Evolutionary conservation across 1,284 basidiomycete species (phyloP), one percentile per base, ranked within the genome.

Genomic region (Pascua sp.): DNA sequence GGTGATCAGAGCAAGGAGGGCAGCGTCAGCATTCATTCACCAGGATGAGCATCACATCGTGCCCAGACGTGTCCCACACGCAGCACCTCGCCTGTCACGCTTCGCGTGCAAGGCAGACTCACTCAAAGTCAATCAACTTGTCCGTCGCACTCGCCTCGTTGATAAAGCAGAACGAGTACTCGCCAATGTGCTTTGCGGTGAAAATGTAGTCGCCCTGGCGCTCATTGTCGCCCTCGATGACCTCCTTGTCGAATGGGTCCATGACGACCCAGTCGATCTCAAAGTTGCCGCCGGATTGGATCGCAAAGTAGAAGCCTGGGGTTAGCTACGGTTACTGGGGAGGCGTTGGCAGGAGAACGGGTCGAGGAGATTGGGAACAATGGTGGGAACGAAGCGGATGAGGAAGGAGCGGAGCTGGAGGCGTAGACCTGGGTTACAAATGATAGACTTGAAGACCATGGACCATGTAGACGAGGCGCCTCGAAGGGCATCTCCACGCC

Each of bases 101-200:
- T n/a, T n/a, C n/a, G n/a, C n/a, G n/a, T n/a, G n/a, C 24, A 3
- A 11, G 43, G 7, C 8, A 16, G 16, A 72, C 77, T 65, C 56
- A 77, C 77, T 96, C 93, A 75, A 97, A 95, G 78, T 97, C 94
- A 65, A 98, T 82, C 55, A 96, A 83, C 78, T 97, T 96, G 79
- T 92, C 81, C 80, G 88, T 88, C 64, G 93, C 82, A 5, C 89
- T 90, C 10, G 87, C 90, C 85, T 95, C 91, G 78, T 98, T 99
- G 73, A 93, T 89, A 75, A 99, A 97, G 80, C 96, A 99, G 80
- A 99, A 98, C 3, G 91, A 81, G 78, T 98, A 98, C 82, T 99
- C 96, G 68, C 95, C 95, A 56, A 88, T 42, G 42, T 42, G 84
- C 78, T 97, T 94, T 12, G 91, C 95, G 5, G 96, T 98, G 65